Conservation (phyloP, 2,329 filamentous ascomycete species). For the Diplocarpon mali region DNA sequence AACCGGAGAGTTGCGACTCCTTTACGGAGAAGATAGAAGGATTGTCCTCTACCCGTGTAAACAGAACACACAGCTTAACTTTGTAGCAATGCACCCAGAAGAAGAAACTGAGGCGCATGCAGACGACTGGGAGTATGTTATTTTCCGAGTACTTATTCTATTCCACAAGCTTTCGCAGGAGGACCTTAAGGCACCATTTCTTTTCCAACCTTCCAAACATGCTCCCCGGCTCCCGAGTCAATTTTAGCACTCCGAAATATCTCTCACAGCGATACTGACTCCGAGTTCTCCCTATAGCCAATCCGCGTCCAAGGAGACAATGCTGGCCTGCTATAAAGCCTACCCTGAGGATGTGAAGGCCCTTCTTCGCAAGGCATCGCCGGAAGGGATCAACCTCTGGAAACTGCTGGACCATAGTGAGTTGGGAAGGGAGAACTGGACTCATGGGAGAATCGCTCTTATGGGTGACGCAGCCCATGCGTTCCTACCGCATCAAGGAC, state of each 20-base stretch:
- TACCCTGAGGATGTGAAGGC: slow-evolving; percentile 26
- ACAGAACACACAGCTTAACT: slow-evolving; percentile 35
- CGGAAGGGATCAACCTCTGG: slow-evolving; percentile 42
- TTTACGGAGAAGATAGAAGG: slow-evolving; percentile 33
- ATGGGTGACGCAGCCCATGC: slow-evolving; percentile 60
- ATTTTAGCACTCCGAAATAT: not conserved
- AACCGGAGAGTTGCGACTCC: slow-evolving; percentile 29
- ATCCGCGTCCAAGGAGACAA: slow-evolving; percentile 24
- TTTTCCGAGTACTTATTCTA: no score
- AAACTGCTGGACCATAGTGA: slow-evolving; percentile 50
- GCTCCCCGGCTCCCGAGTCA: no score
- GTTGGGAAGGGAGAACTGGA: slow-evolving; percentile 35
- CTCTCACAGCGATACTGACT: not conserved
- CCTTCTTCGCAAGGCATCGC: slow-evolving; percentile 21
- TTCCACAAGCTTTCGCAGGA: no score
- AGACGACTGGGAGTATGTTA: no score
- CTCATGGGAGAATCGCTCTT: slow-evolving; percentile 40
- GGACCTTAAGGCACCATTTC: no score
- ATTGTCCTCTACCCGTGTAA: slow-evolving; percentile 38
- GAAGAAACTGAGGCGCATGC: slow-evolving; percentile 29
- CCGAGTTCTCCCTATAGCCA: not conserved
- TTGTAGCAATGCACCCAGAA: slow-evolving; percentile 42
- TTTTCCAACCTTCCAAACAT: no score
- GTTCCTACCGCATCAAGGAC: slow-evolving; percentile 53
- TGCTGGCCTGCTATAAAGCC: slow-evolving; percentile 31